Evolutionary conservation across 2,329 filamentous ascomycete species (phyloP), one percentile per base, ranked within the genome.

Genomic region (Arthrocladium fulminans): DNA sequence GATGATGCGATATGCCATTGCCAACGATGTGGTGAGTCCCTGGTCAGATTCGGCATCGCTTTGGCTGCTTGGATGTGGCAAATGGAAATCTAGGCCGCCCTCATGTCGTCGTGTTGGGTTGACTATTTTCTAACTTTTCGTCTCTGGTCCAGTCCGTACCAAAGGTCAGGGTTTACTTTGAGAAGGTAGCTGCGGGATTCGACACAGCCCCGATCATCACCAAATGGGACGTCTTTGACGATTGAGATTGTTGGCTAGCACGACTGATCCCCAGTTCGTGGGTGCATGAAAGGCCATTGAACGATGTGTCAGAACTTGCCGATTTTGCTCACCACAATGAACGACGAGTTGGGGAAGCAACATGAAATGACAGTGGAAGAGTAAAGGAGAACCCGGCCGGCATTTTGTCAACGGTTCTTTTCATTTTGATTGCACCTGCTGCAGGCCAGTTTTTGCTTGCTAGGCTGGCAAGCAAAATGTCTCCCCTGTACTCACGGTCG

Each of bases 1-100:
- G 2, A 54, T 71, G 2, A 63, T 66, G 7, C 60, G 65, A 2
- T 67, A 71, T 50, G 66, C 67, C 0, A 47, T 68, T 6, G 63
- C 61, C 13, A 65, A 63, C 17, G 59, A 63, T 17, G 61, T 66
- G 55, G 68, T 70, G 53, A 38, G 59, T 51, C 12, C 6, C 25
- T n/a, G 3, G 25, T 15, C 7, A 8, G 9, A 23, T 17, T 32
- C 37, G 30, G 7, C 9, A 25, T 34, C 24, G 30, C 19, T 37
- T 8, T 12, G 2, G 9, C 10, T 7, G 15, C 13, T 4, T 44
- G 41, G 20, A 32, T 19, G 25, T 32, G 24, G 24, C 40, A 25
- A n/a, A 20, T 25, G 40, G 8, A 17, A n/a, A 6, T 8, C 12
- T 8, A 7, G 34, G 8, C 8, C 17, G 34, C 34, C 17, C 8